Evolutionary conservation across 768 basidiomycete genomes (phyloP), one percentile per base, ranked within the genome.

Genomic region (Pholiota molesta): DNA sequence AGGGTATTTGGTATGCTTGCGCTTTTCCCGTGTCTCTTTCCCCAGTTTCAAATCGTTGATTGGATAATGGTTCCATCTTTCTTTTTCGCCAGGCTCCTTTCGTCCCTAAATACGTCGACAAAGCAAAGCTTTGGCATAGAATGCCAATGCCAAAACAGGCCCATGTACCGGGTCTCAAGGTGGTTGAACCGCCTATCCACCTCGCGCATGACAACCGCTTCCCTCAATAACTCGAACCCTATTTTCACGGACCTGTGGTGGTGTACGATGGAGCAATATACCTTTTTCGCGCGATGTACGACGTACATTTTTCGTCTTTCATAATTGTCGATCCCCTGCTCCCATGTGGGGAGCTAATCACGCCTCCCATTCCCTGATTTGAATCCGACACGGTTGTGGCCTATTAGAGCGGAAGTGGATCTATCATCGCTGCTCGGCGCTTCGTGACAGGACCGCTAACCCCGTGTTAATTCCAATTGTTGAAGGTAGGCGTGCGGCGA

Each of bases 1-100:
- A 42, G 69, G 73, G 35, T 83, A 84, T 56, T 61, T 80, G 31
- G 86, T 86, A 68, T 51, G 84, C 31, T 33, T 17, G 29, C 17
- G 23, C 23, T 40, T 37, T 19, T 19, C 5, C 14, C 42, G 39
- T 28, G 29, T 49, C 13, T 55, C 19, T 23, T 55, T 21, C 53
- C 10, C n/a, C 6, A 19, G 16, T 35, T 40, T 26, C 14, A 23
- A n/a, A 19, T 55, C 53, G 9, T 5, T 14, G 23, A 21, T 55
- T 21, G 35, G 2, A 35, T 37, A 13, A 37, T 37, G 10, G 6
- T 37, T 37, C 35, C 35, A 26, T 49, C 8, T 26, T 49, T 49
- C 19, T 13, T 49, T 28, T 1, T 21, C 13, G 31, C 5, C 65
- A 85, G 83, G 78, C 83, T 33, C 82, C 84, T 9, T 75, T 74